Conservation (phyloP, 1,284 basidiomycete genomes). For the Coniferiporia sulphurascens region DNA sequence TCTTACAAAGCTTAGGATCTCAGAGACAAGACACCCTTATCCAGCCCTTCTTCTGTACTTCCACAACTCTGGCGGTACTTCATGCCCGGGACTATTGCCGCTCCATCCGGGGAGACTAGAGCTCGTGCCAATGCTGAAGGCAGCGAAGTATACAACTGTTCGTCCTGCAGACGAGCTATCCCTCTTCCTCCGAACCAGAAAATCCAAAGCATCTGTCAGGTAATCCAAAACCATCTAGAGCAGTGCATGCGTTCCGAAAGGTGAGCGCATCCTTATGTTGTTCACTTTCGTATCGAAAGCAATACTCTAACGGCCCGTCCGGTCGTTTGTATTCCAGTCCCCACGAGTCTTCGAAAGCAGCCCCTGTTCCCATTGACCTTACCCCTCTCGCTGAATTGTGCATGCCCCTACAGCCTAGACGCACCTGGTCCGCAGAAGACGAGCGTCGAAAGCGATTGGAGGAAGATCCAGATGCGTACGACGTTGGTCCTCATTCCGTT, state of each 20-base stretch:
- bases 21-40: conserved; percentile 1
- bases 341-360: neutral
- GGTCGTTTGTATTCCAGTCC: neutral
- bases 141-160: conserved; percentile 9
- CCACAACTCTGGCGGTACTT: neutral
- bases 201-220: conserved; percentile 10
- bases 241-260: conserved; percentile 7
- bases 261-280: conserved; percentile 2
- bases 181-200: conserved; percentile 7
- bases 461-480: conserved; percentile 19
- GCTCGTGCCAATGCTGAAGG: neutral
- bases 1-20: conserved; percentile 13
- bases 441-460: conserved; percentile 15
- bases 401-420: conserved; percentile 15
- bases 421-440: conserved; percentile 19
- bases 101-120: conserved; percentile 13
- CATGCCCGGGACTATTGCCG: conserved; percentile 13
- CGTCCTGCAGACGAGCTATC: conserved; percentile 3
- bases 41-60: neutral
- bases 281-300: neutral
- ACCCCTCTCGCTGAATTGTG: conserved; percentile 1
- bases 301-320: neutral
- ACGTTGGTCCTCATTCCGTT: conserved; percentile 16
- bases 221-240: conserved; percentile 12
- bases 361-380: neutral